These are phyloP conservation scores for Aspergillus transmontanensis DNA, from an alignment of 2,329 filamentous ascomycete genomes.

Conservation along the genomic window DNA sequence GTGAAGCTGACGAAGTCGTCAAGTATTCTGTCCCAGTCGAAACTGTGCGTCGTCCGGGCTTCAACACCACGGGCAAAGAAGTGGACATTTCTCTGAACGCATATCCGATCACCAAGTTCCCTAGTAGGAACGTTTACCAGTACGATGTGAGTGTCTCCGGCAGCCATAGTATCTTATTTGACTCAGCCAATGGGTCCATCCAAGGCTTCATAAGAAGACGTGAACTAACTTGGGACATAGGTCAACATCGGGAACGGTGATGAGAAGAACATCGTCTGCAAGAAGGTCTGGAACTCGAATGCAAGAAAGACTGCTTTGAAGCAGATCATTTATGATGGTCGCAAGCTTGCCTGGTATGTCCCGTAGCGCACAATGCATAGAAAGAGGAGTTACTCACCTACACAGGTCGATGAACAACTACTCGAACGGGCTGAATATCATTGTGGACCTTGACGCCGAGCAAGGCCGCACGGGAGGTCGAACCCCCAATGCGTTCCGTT, in stretches of 20 bases:
- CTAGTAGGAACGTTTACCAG: slow-evolving; percentile 69
- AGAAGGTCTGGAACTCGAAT: slow-evolving; percentile 74
- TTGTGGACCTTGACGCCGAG: slow-evolving; percentile 74
- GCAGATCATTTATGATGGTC: slow-evolving; percentile 77
- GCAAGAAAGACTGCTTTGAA: slow-evolving; percentile 60
- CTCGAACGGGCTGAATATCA: slow-evolving; percentile 54
- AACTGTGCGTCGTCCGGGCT: slow-evolving; percentile 53
- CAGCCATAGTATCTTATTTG: background rate
- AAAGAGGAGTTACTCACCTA: slow-evolving; percentile 31
- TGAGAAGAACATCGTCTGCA: slow-evolving; percentile 68
- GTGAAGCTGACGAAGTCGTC: slow-evolving; percentile 29
- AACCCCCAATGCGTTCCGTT: slow-evolving; percentile 54
- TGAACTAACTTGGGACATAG: slow-evolving; percentile 45
- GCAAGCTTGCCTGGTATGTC: slow-evolving; percentile 79
- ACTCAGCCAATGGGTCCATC: background rate
- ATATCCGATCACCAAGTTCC: slow-evolving; percentile 67
- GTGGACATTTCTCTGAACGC: slow-evolving; percentile 69
- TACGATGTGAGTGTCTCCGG: slow-evolving; percentile 70
- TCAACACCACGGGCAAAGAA: slow-evolving; percentile 60
- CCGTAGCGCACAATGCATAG: slow-evolving; percentile 25
- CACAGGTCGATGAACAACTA: slow-evolving; percentile 41
- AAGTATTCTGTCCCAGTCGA: slow-evolving; percentile 39
- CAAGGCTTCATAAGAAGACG: background rate
- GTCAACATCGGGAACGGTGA: slow-evolving; percentile 65
- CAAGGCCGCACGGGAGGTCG: slow-evolving; percentile 48